These are phyloP conservation scores for Diaporthe caulivora DNA, from an alignment of 2,329 filamentous ascomycete species.

Conservation along the genomic window DNA sequence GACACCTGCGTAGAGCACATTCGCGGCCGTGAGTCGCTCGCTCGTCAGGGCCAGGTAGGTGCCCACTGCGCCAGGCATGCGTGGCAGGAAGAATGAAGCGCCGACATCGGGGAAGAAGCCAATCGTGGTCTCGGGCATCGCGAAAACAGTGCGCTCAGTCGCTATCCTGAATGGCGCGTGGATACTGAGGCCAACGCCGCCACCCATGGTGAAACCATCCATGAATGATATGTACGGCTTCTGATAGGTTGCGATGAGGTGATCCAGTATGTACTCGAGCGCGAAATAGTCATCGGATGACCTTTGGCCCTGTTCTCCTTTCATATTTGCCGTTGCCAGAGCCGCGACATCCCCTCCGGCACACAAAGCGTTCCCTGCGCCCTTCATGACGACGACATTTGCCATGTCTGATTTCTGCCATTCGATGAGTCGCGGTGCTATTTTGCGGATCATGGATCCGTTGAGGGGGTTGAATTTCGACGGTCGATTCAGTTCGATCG, in stretches of 20 bases:
- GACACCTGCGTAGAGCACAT: conserved; percentile 90
- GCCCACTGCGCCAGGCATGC: conserved; percentile 87
- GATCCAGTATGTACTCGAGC: conserved; percentile 95
- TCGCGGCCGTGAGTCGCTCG: conserved; percentile 82
- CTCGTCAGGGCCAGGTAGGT: conserved; percentile 96
- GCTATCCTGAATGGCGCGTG: conserved; percentile 97
- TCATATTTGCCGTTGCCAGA: conserved; percentile 79
- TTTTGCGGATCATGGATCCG: conserved; percentile 95
- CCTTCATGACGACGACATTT: conserved; percentile 93
- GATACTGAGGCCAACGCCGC: conserved; percentile 92
- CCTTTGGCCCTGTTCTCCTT: conserved; percentile 77
- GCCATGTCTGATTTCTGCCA: conserved; percentile 97
- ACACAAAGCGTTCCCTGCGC: conserved; percentile 89
- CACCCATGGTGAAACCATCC: conserved; percentile 99
- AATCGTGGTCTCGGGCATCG: conserved; percentile 98
- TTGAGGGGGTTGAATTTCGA: conserved; percentile 93
- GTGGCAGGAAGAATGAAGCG: conserved; percentile 93
- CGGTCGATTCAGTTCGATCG: conserved; percentile 93
- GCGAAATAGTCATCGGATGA: conserved; percentile 88
- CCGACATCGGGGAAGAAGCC: conserved; percentile 99
- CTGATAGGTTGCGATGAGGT: conserved; percentile 90
- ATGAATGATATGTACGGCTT: conserved; percentile 97
- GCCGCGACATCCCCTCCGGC: conserved; percentile 91
- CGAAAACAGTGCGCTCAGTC: conserved; percentile 94
- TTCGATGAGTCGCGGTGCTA: conserved; percentile 87